Percentiles rank a stretch among this genome's conserved stretches.
Conservation (phyloP, 306 rosid species). For the Casuarina cunninghamiana region DNA sequence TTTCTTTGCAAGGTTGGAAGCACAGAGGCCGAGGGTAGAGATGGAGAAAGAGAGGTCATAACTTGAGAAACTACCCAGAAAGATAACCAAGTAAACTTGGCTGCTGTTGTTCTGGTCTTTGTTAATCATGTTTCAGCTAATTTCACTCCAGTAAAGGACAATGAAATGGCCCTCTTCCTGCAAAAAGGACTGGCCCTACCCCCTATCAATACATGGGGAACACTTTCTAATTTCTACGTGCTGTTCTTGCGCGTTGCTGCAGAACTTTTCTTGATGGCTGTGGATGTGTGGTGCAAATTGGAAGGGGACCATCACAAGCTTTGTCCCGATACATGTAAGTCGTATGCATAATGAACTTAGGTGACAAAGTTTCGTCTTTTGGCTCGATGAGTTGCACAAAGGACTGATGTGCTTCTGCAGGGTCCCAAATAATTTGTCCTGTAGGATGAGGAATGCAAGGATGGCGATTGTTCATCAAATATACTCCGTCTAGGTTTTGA, state of each 20-base stretch:
- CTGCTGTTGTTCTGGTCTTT: background rate
- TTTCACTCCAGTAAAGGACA: background rate
- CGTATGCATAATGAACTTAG: background rate
- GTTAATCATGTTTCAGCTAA: background rate
- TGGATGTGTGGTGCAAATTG: conserved; percentile 22
- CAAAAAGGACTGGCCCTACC: background rate
- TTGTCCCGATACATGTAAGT: conserved; percentile 11
- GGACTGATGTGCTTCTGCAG: conserved; percentile 26
- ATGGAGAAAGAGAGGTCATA: conserved; percentile 17
- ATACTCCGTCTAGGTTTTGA: background rate
- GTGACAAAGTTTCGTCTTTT: conserved; percentile 16
- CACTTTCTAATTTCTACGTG: background rate
- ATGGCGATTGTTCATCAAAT: background rate
- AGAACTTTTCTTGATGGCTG: background rate
- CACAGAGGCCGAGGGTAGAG: conserved; percentile 2
- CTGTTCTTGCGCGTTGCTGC: background rate
- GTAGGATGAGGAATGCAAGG: conserved; percentile 12
- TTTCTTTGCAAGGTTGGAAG: conserved; percentile 23
- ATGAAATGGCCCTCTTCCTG: background rate
- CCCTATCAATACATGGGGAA: conserved; percentile 3
- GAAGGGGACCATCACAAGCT: conserved; percentile 17
- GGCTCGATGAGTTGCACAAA: conserved; percentile 1
- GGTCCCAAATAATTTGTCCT: conserved; percentile 25
- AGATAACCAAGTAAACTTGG: background rate
- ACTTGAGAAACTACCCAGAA: background rate